Conservation (phyloP, 805 yeast species). For the Phaffomyces thermotolerans region DNA sequence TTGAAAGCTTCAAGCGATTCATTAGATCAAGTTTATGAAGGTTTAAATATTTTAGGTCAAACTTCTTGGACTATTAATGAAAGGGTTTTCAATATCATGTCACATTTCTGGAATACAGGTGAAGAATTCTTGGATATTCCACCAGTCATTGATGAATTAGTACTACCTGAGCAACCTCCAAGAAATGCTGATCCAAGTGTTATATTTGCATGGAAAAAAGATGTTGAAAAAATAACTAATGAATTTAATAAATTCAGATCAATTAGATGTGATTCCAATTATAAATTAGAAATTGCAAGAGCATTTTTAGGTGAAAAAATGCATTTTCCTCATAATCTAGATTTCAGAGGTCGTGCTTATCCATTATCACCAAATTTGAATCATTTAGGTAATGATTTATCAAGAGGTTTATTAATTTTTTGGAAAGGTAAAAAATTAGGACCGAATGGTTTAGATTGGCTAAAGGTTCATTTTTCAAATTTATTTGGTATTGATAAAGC, state of each 20-base stretch:
- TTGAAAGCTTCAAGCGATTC: constrained; percentile 75
- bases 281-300: constrained; percentile 90
- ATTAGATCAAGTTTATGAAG: constrained; percentile 62
- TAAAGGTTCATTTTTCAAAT: constrained; percentile 69
- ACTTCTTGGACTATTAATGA: constrained; percentile 93
- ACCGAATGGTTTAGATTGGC: constrained; percentile 58
- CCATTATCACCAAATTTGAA: constrained; percentile 77
- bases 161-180: constrained; percentile 51
- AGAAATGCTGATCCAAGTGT: constrained; percentile 64
- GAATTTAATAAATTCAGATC: constrained; percentile 68
- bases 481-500: constrained; percentile 70
- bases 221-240: constrained; percentile 48
- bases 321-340: constrained; percentile 75
- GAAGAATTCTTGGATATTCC: constrained; percentile 69
- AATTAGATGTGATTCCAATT: constrained; percentile 87
- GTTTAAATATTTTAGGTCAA: constrained; percentile 76
- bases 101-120: constrained; percentile 84
- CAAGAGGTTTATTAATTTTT: constrained; percentile 61
- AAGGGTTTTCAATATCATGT: constrained; percentile 56
- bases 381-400: constrained; percentile 73
- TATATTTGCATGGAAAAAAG: constrained; percentile 59
- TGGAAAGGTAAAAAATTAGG: constrained; percentile 76
- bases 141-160: constrained; percentile 38
- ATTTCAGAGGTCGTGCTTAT: constrained; percentile 80
- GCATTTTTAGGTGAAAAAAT: constrained; percentile 78